Evolutionary conservation across 164 flowering plant species (phyloP), one percentile per base, ranked within the genome.

Genomic region (Sextonia rubra): DNA sequence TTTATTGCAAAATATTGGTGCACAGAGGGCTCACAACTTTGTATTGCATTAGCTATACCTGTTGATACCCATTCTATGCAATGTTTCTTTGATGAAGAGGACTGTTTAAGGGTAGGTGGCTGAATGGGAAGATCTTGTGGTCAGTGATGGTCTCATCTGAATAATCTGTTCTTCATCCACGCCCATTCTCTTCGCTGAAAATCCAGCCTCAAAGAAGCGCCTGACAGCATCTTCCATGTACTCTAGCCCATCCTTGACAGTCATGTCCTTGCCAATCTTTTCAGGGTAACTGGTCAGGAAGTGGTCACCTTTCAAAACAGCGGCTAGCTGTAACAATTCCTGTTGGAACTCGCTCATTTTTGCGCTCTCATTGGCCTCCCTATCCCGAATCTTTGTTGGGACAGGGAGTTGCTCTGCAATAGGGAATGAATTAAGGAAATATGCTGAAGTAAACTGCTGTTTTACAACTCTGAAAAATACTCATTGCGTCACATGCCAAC

Each of bases 241-340:
- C 44, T 73, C 56, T 24, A 86, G 82, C 74, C 86, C 98, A 82
- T 91, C 79, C 75, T 71, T 88, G 0, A 93, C 93, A 1, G 72
- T 89, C 97, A 90, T 86, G 12, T 78, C 58, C 71, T 89, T 81
- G 4, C 83, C 87, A 14, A 91, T 82, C 55, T 73, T 85, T 20
- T 75, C 72, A 0, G 83, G 85, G 75, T 70, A 86, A 71, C 82
- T 83, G 8, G 88, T 80, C 62, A 91, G 58, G 44, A 81, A 49
- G 60, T 89, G 32, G 26, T 93, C 92, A 30, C 98, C 98, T 37
- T 86, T 90, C 24, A 93, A 69, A 37, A 87, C 95, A 0, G 97
- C 89, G 2, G 98, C 97, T 1, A 93, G 86, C 70, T 91, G 93
- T 69, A 90, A 1, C 20, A 93, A 78, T 81, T 93, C 98, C 73